A percentile compares a stretch with the other conserved stretches of the same genome.
Evolutionary conservation across 2,329 filamentous ascomycete species (phyloP).

Genomic region (Hymenoscyphus fructigenus): DNA sequence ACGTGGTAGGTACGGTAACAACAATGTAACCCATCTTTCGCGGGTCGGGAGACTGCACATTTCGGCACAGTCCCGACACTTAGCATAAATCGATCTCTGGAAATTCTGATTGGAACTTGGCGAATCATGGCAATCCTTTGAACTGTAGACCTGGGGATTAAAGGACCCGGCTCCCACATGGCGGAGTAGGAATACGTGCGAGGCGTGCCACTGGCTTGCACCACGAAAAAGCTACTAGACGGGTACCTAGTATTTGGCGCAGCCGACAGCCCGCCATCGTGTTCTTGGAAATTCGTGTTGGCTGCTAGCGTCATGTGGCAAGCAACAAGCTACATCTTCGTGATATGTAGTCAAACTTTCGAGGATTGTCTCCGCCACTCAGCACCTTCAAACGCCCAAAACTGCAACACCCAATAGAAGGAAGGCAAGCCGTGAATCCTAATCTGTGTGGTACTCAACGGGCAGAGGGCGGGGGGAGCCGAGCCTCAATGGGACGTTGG

Average conservation of each 20-base stretch:
- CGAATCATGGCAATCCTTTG: neutral
- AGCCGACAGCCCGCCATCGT: neutral
- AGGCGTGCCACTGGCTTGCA: neutral
- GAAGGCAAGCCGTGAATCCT: neutral
- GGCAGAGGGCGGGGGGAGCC: neutral
- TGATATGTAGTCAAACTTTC: neutral
- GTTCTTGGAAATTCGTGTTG: neutral
- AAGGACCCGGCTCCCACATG: conserved; percentile 1
- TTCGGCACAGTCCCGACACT: neutral
- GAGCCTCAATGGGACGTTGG: neutral
- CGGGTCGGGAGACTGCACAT: neutral
- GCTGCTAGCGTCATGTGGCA: neutral
- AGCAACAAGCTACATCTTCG: neutral
- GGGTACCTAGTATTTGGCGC: neutral
- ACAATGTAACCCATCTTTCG: neutral
- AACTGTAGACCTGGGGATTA: neutral
- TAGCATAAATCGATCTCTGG: neutral
- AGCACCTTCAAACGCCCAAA: neutral
- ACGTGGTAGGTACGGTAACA: neutral
- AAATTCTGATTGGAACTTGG: neutral
- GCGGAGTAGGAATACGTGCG: neutral
- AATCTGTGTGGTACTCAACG: neutral
- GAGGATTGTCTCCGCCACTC: neutral
- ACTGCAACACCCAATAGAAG: neutral
- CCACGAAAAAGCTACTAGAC: neutral